These are phyloP conservation scores for Linnemannia exigua DNA, from an alignment of 192 early-diverging fungal genomes.

Conservation along the genomic window DNA sequence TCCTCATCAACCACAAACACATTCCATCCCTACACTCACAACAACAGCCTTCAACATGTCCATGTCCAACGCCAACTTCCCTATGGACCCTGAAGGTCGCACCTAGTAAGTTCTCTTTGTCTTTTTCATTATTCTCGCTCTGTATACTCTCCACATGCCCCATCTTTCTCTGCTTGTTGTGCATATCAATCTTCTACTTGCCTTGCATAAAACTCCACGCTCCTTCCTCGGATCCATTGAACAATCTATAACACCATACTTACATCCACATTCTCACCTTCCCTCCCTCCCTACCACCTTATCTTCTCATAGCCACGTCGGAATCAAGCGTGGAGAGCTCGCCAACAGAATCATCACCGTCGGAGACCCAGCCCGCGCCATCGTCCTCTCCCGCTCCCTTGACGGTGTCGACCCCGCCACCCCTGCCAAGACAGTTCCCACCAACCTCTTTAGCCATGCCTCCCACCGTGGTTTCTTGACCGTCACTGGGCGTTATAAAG, in stretches of 20 bases:
- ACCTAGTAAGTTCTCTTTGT: slow-evolving; percentile 69
- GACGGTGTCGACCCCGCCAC: slow-evolving; percentile 61
- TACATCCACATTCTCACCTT: neutral
- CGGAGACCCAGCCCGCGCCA: slow-evolving; percentile 84
- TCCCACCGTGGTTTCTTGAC: slow-evolving; percentile 89
- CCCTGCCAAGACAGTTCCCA: slow-evolving; percentile 57
- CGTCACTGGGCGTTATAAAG: slow-evolving; percentile 86
- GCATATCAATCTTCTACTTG: neutral
- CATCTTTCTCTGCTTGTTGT: neutral
- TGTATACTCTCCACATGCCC: neutral
- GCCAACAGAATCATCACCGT: slow-evolving; percentile 92
- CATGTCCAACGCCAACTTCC: slow-evolving; percentile 82
- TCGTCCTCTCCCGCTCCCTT: slow-evolving; percentile 70
- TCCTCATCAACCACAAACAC: neutral
- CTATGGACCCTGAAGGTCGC: slow-evolving; percentile 78
- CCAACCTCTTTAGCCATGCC: slow-evolving; percentile 55
- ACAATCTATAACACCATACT: neutral
- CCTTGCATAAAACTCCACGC: no score
- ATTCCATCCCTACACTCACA: neutral
- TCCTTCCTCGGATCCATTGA: no score
- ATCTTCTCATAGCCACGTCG: slow-evolving; percentile 82
- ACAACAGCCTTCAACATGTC: slow-evolving; percentile 38
- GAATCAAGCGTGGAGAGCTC: slow-evolving; percentile 81
- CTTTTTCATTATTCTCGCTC: neutral
- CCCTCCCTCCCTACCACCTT: neutral